Evolutionary conservation across 306 rosid genomes (phyloP), one percentile per base, ranked within the genome.

Genomic region (Dalbergia cultrata): DNA sequence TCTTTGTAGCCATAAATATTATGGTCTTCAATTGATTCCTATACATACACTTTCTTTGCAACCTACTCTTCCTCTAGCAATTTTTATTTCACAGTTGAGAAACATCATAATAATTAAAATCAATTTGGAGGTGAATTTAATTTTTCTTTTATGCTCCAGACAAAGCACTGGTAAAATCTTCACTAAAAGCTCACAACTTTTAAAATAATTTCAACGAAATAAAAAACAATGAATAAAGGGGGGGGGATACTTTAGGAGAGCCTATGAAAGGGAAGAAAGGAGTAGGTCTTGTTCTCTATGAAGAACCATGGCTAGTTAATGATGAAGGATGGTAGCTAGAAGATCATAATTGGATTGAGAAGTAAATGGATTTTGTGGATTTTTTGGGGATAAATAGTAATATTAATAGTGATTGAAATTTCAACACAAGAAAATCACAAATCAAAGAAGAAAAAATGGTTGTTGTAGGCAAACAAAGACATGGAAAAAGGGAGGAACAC

Each of bases 31-130:
- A 82, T 86, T 84, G 84, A 88, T 89, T 87, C 87, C 97, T 87
- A 90, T 92, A 90, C 93, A 90, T 90, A 89, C 84, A 88, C 88
- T 75, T 83, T 85, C 88, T 88, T 93, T 88, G 91, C 89, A 86
- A 90, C 87, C 90, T 88, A 87, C 72, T 26, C 31, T 87, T 87
- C 77, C 88, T 90, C 92, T 86, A 90, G 90, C 91, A 87, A 85
- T 81, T 82, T 88, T 87, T 83, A 88, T 87, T 92, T 83, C 89
- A 84, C 92, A 84, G 88, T 88, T 86, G 79, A 21, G 21, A 71
- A 85, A 90, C 83, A 85, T 86, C 91, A 88, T 89, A 88, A 86
- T 88, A 89, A 94, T 90, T 81, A 58, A 88, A 94, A 90, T 88
- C 84, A 94, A 94, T 74, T 3, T 22, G 88, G 74, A 81, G 85